Evolutionary conservation across 495 filamentous ascomycete species (phyloP).

Genomic region (Apiosordaria backusii): DNA sequence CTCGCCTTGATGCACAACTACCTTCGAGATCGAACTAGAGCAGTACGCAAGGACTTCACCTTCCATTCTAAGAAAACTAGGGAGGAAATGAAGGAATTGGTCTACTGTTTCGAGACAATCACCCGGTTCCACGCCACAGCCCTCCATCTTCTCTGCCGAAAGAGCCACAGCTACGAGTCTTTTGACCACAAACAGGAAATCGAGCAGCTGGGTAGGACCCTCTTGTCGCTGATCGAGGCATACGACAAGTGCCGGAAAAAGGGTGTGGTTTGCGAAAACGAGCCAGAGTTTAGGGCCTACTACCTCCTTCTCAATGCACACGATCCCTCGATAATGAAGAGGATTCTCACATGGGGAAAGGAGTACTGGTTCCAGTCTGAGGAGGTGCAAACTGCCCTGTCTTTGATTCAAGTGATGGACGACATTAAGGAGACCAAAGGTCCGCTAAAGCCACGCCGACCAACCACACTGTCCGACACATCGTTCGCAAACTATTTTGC

Average conservation of each 20-base stretch:
- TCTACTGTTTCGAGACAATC: slow-evolving; percentile 84
- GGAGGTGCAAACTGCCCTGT: slow-evolving; percentile 43
- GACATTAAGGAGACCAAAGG: slow-evolving; percentile 33
- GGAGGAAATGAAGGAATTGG: slow-evolving; percentile 61
- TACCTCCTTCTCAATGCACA: slow-evolving; percentile 80
- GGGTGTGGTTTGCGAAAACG: slow-evolving; percentile 56
- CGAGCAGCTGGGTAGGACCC: slow-evolving; percentile 84
- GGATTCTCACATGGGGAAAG: slow-evolving; percentile 73
- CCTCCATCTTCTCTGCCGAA: slow-evolving; percentile 74
- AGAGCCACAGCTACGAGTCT: slow-evolving; percentile 58
- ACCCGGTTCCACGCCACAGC: slow-evolving; percentile 87
- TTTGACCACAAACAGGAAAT: slow-evolving; percentile 87
- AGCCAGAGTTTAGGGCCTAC: slow-evolving; percentile 87
- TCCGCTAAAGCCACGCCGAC: slow-evolving; percentile 36
- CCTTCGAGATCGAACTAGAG: slow-evolving; percentile 90
- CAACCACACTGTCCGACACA: slow-evolving; percentile 52
- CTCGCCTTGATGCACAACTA: slow-evolving; percentile 75
- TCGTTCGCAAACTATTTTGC: slow-evolving; percentile 71
- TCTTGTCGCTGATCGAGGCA: slow-evolving; percentile 82
- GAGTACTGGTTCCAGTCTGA: slow-evolving; percentile 65
- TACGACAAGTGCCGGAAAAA: slow-evolving; percentile 69
- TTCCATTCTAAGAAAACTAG: slow-evolving; percentile 66
- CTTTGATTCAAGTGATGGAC: slow-evolving; percentile 38
- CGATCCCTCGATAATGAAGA: slow-evolving; percentile 70
- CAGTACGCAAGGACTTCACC: slow-evolving; percentile 90